phyloP scores from a whole-genome alignment of 176 grass and related monocot genomes.

The Triticum turgidum region DNA sequence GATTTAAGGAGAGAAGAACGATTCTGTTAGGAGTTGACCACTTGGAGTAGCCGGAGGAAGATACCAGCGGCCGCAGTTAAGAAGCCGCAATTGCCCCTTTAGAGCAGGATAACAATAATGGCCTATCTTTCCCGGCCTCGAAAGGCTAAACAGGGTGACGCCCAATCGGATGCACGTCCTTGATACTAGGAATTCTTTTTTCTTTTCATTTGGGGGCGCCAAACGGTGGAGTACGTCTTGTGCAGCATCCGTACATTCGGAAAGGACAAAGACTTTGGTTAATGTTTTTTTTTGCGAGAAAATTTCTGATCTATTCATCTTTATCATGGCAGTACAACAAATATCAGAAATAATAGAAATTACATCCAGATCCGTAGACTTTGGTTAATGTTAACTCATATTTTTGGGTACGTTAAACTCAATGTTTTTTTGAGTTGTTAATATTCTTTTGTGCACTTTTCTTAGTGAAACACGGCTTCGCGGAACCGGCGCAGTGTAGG shows the following conservation, averaged over 20 bases:
- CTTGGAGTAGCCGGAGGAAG: neutral
- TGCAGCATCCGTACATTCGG: neutral
- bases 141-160: conserved; percentile 44
- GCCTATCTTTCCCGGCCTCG: conserved; percentile 34
- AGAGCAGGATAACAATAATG: conserved; percentile 12
- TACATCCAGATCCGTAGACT: neutral
- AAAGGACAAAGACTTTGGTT: neutral
- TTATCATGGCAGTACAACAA: too few species aligned
- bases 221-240: neutral
- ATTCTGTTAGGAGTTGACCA: conserved; percentile 39
- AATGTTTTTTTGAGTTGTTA: too few species aligned
- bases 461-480: too few species aligned
- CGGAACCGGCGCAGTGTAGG: too few species aligned
- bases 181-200: neutral
- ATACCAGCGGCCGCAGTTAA: neutral
- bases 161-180: conserved; percentile 22
- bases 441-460: too few species aligned
- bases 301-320: too few species aligned
- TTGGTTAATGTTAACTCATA: neutral
- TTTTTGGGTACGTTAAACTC: too few species aligned
- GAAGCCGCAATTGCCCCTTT: neutral
- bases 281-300: neutral
- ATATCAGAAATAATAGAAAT: too few species aligned
- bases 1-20: conserved; percentile 24
- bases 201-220: neutral